Base-by-base conservation (phyloP, 2,329 filamentous ascomycete species). In the Phaeoacremonium minimum region DNA sequence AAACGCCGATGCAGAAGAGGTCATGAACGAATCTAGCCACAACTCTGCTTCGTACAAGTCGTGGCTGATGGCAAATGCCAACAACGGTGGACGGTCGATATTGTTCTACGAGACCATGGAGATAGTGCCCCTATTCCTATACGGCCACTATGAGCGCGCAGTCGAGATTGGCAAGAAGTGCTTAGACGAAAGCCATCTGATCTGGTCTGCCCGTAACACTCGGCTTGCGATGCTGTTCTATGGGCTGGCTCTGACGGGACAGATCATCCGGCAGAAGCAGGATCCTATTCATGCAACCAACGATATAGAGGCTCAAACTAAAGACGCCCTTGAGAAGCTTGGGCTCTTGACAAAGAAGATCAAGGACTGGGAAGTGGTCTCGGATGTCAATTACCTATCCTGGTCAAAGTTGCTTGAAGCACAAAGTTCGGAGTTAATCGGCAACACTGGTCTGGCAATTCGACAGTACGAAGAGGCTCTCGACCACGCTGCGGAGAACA, bases 21-120 rank as follows among this genome's bases (percentile, higher is more conserved):
- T 89, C 9, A 73, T 90, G 65, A 76, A 70, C 28, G 85, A 90
- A 46, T 67, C 77, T n/a, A 68, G 77, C 30, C 85, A 90, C 50
- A 70, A 76, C 37, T 69, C 76, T 2, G 46, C 56, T 2, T 56
- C 58, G 3, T 84, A 83, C 58, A 80, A 71, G 71, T 71, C 58
- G 32, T 86, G 77, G 77, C 61, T 73, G 35, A 61, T 41, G 51
- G 63, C 54, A 26, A 74, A 60, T 48, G 73, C 63, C 28, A 69
- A 57, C 26, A 82, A 83, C 47, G 78, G 77, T 20, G 77, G 80
- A 35, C 69, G 83, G 18, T 79, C 85, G 1, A 58, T 81, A 22
- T 66, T 82, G 1, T 69, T 87, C 33, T 90, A 90, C 57, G 74
- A 87, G 50, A 78, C 74, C 31, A 71, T 82, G 41, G 77, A 83